phyloP scores from a whole-genome alignment of 768 basidiomycete species.

The Ephemerocybe angulata region DNA sequence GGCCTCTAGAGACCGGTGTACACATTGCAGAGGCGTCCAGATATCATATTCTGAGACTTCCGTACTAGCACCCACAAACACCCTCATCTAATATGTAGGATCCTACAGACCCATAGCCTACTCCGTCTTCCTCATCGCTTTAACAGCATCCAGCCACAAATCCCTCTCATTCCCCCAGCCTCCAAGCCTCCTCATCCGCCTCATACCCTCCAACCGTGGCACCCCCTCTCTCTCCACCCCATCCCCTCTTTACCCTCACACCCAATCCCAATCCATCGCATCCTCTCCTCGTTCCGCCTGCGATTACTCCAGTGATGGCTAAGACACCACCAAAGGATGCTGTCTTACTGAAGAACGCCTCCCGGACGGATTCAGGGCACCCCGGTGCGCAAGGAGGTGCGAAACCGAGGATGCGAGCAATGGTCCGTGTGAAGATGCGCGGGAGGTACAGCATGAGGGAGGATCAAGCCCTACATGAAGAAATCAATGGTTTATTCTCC shows the following conservation, averaged over 20 bases:
- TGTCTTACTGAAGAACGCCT: slow-evolving; percentile 45
- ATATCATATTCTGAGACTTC: no score
- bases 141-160: slow-evolving; percentile 37
- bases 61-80: no score
- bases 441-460: slow-evolving; percentile 57
- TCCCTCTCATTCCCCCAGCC: slow-evolving; percentile 46
- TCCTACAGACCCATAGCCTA: no score
- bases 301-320: slow-evolving; percentile 35
- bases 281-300: slow-evolving; percentile 20
- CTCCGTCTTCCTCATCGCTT: slow-evolving; percentile 30
- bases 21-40: no score
- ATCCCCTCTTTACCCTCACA: slow-evolving; percentile 24
- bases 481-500: not conserved
- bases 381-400: slow-evolving; percentile 43
- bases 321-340: slow-evolving; percentile 52
- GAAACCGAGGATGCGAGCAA: slow-evolving; percentile 40
- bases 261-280: slow-evolving; percentile 31
- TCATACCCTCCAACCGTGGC: slow-evolving; percentile 30
- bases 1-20: no score
- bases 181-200: slow-evolving; percentile 47
- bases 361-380: slow-evolving; percentile 39
- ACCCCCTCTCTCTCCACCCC: slow-evolving; percentile 51
- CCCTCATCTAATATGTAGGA: no score
- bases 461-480: slow-evolving; percentile 60
- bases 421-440: slow-evolving; percentile 50